phyloP scores from a whole-genome alignment of 2,329 filamentous ascomycete genomes.

The Phialocephala sp. region DNA sequence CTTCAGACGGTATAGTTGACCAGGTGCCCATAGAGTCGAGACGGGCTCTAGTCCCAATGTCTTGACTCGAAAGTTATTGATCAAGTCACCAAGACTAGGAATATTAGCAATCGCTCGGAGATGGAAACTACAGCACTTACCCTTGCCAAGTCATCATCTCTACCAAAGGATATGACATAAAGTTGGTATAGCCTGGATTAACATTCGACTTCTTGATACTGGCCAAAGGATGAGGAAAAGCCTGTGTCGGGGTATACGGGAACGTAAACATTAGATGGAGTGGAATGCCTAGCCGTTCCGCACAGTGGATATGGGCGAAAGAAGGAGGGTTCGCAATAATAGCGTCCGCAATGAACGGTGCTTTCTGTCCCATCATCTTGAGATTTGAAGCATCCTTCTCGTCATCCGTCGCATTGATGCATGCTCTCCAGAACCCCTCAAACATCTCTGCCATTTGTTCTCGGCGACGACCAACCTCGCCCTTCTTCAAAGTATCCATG shows the following conservation, averaged over 20 bases:
- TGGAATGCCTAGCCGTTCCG: conserved; percentile 77
- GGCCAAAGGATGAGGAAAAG: conserved; percentile 75
- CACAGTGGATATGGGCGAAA: conserved; percentile 80
- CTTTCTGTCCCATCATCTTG: conserved; percentile 67
- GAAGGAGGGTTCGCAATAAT: conserved; percentile 85
- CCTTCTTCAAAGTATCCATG: conserved; percentile 72
- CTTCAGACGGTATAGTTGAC: conserved; percentile 72
- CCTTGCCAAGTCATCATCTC: conserved; percentile 94
- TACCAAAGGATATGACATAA: conserved; percentile 79
- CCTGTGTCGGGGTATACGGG: conserved; percentile 76
- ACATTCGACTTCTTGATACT: conserved; percentile 76
- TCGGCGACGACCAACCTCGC: conserved; percentile 72
- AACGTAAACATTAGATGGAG: conserved; percentile 90
- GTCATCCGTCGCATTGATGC: conserved; percentile 75
- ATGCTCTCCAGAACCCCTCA: conserved; percentile 80
- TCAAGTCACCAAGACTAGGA: conserved; percentile 68
- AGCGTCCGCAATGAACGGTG: conserved; percentile 73
- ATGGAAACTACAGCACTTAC: conserved; percentile 35
- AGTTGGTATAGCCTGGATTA: conserved; percentile 76
- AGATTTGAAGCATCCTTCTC: conserved; percentile 64
- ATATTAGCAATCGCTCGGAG: conserved; percentile 28
- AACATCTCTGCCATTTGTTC: conserved; percentile 82
- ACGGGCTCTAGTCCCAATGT: conserved; percentile 75
- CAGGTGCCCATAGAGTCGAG: conserved; percentile 78
- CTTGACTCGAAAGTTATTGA: conserved; percentile 75